A percentile compares a stretch with the other conserved stretches of the same genome.
phyloP scores from a whole-genome alignment of 2,329 filamentous ascomycete genomes.

The Phialophora macrospora region DNA sequence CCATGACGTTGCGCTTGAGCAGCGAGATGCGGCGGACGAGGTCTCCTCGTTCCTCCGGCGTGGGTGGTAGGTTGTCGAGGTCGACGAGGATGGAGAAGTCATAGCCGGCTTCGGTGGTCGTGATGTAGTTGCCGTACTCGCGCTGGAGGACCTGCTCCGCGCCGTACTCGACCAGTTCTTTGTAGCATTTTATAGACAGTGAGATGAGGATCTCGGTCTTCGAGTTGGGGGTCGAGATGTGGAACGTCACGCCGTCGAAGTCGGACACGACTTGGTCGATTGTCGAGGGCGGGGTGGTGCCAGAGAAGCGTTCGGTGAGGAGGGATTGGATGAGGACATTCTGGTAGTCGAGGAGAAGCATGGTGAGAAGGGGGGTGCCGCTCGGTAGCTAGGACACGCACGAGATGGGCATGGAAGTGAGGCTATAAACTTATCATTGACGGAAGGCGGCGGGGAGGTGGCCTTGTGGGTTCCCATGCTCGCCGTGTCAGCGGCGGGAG shows the following conservation, averaged over 20 bases:
- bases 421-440: background rate
- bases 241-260: constrained; percentile 98
- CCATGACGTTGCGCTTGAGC: constrained; percentile 98
- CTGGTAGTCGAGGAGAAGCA: constrained; percentile 98
- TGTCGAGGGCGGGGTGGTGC: constrained; percentile 59
- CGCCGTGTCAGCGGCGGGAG: background rate
- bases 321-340: constrained; percentile 97
- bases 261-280: constrained; percentile 99
- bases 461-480: background rate
- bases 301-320: constrained; percentile 90
- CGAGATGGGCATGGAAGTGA: background rate
- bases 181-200: constrained; percentile 91
- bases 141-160: constrained; percentile 88
- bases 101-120: constrained; percentile 84
- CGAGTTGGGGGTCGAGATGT: constrained; percentile 92
- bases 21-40: constrained; percentile 85
- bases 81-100: constrained; percentile 95
- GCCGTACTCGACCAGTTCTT: constrained; percentile 89
- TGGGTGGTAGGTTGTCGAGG: constrained; percentile 80
- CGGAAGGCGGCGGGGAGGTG: background rate
- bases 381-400: background rate
- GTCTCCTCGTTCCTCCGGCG: constrained; percentile 84
- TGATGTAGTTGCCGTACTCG: constrained; percentile 93
- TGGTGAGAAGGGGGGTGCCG: constrained; percentile 44
- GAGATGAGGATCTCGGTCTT: constrained; percentile 96